phyloP scores from a whole-genome alignment of 2,329 filamentous ascomycete species.

The Domatiomyces catenatus region DNA sequence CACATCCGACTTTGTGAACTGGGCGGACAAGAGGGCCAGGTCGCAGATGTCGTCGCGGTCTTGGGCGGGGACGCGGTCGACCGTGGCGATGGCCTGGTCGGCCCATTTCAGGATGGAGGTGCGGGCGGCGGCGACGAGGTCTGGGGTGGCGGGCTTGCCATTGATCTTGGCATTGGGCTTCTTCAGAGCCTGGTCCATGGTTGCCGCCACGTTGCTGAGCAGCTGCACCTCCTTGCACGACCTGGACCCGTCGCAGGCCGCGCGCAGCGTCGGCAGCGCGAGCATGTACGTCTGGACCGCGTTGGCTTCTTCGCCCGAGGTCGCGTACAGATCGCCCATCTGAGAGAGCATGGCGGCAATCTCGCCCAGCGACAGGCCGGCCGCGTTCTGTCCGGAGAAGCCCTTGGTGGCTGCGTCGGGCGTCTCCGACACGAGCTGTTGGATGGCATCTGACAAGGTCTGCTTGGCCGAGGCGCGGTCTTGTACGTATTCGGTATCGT shows the following conservation, averaged over 20 bases:
- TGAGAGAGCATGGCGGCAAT: constrained; percentile 19
- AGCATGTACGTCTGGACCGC: constrained; percentile 17
- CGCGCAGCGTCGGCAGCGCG: constrained; percentile 13
- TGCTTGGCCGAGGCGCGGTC: constrained; percentile 61
- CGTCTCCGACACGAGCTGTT: constrained; percentile 61
- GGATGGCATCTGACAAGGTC: constrained; percentile 63
- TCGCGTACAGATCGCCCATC: constrained; percentile 16
- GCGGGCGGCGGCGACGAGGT: constrained; percentile 10
- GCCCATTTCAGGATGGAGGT: constrained; percentile 14
- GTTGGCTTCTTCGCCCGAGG: constrained; percentile 15
- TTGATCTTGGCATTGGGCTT: constrained; percentile 15
- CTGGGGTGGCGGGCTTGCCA: constrained; percentile 14
- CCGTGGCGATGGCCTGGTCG: constrained; percentile 15
- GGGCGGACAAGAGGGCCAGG: constrained; percentile 10
- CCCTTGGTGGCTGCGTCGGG: constrained; percentile 51
- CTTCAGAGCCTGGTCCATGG: constrained; percentile 16
- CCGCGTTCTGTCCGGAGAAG: constrained; percentile 26
- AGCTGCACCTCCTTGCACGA: constrained; percentile 16
- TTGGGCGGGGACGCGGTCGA: constrained; percentile 10
- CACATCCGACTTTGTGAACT: constrained; percentile 15
- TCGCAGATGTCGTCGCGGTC: constrained; percentile 15
- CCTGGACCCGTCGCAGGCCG: constrained; percentile 13
- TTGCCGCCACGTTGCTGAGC: constrained; percentile 15
- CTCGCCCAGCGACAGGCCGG: constrained; percentile 27
- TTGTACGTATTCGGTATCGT: constrained; percentile 59